Evolutionary conservation across 257 asterid genomes (phyloP).

Genomic region (Rhazya stricta): DNA sequence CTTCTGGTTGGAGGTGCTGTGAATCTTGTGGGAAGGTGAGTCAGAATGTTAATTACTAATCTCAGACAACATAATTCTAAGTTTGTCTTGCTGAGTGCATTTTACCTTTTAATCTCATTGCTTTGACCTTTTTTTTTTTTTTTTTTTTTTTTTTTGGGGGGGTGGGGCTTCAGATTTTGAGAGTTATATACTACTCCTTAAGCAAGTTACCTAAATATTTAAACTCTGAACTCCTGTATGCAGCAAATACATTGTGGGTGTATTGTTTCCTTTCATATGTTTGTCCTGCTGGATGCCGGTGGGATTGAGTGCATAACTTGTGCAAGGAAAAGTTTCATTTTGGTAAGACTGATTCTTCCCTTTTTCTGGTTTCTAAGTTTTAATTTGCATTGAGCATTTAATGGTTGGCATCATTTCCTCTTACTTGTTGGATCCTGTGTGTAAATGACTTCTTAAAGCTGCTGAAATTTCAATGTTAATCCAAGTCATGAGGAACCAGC

Average conservation of each 20-base stretch:
- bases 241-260: conserved; percentile 99
- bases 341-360: conserved; percentile 46
- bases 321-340: conserved; percentile 79
- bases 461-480: background rate
- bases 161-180: background rate
- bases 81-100: background rate
- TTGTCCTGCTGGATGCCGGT: conserved; percentile 96
- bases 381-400: background rate
- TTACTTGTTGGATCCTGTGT: background rate
- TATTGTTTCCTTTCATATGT: conserved; percentile 96
- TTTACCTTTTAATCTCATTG: background rate
- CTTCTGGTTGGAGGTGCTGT: conserved; percentile 99
- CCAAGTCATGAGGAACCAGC: background rate
- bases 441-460: too few relatives aligned
- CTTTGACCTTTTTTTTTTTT: background rate
- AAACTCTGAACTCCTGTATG: conserved; percentile 30
- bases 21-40: conserved; percentile 98
- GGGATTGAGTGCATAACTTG: conserved; percentile 96
- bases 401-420: background rate
- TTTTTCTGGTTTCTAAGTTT: conserved; percentile 5
- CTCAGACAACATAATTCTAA: background rate
- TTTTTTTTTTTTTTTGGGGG: too few relatives aligned
- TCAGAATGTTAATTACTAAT: conserved; percentile 1
- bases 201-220: conserved; percentile 10
- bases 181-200: background rate